Evolutionary conservation across 106 monocot genomes (phyloP), one percentile per base, ranked within the genome.

Genomic region (Apostasia shenzhenica): DNA sequence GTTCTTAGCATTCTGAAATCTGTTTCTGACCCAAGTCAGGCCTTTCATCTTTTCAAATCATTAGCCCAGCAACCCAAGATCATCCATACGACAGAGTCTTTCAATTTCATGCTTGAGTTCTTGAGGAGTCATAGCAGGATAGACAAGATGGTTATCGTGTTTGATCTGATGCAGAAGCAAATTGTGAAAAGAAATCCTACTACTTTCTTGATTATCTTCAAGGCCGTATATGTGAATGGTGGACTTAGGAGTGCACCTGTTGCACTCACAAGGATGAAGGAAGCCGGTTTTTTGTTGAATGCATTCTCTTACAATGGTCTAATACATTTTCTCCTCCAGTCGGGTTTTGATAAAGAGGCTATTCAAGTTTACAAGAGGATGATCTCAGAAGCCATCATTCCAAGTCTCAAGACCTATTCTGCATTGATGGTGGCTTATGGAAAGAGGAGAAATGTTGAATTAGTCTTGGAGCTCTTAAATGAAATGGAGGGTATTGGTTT

Each of bases 131-230:
- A 83, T 67, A 83, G 86, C 2, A 77, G 75, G 39, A 63, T 92
- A 52, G 77, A 75, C 42, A 87, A 97, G 38, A 92, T 97, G 92
- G 81, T 71, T 26, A 43, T 70, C 64, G 97, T 99, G 79, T 99
- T 99, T 61, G 93, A 99, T 80, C 59, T 90, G 72, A 99, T 99
- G 92, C 97, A 99, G 77, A 90, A 78, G 79, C 87, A 83, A 56
- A 85, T 99, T 13, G 89, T 99, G 4, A 93, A 85, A 75, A 74
- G 85, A 68, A 83, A 72, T 54, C 42, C 75, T 0, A 73, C 51
- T 3, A 99, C 97, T 2, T 99, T 87, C 70, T 74, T 93, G 70
- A 80, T 63, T 1, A 83, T 99, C 44, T 99, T 99, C 67, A 83
- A 78, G 64, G 70, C 75, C 13, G 73, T 99, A 37, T 53, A 69